Evolutionary conservation across 306 rosid genomes (phyloP).

Genomic region (Abrus pulchellus): DNA sequence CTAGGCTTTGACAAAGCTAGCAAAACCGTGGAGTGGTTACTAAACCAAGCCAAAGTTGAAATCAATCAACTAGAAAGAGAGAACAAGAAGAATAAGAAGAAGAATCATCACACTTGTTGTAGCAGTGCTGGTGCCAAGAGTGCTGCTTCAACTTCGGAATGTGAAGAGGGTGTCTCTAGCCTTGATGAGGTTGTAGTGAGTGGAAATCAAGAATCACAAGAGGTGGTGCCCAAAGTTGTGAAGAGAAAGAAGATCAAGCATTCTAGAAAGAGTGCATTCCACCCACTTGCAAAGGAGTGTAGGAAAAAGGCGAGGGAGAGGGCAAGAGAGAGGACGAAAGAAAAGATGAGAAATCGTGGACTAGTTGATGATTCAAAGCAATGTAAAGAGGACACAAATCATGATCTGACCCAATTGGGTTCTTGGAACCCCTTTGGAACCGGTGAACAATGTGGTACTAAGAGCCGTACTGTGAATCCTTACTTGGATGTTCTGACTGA

Average conservation of each 20-base stretch:
- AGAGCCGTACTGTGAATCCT: neutral
- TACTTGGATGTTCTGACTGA: conserved; percentile 5
- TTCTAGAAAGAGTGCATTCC: conserved; percentile 7
- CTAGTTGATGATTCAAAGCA: neutral
- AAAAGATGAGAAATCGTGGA: conserved; percentile 24
- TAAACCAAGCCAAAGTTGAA: conserved; percentile 34
- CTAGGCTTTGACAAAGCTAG: conserved; percentile 26
- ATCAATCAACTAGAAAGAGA: neutral
- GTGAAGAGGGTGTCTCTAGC: conserved; percentile 33
- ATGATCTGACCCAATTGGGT: conserved; percentile 1
- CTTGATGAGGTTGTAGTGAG: conserved; percentile 21
- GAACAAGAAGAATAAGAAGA: neutral
- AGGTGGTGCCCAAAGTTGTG: neutral
- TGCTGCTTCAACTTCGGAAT: conserved; percentile 22
- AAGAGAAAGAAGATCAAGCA: neutral
- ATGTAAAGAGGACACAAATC: neutral
- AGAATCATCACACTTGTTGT: neutral
- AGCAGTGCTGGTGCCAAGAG: neutral
- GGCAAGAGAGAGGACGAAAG: conserved; percentile 35
- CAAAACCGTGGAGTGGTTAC: conserved; percentile 31
- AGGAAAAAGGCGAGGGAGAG: conserved; percentile 41
- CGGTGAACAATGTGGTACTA: neutral
- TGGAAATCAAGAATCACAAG: neutral
- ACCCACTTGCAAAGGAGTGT: conserved; percentile 14
- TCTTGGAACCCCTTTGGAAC: neutral